Base-by-base conservation (phyloP, 2,329 filamentous ascomycete genomes). In the Berkeleyomyces rouxiae region DNA sequence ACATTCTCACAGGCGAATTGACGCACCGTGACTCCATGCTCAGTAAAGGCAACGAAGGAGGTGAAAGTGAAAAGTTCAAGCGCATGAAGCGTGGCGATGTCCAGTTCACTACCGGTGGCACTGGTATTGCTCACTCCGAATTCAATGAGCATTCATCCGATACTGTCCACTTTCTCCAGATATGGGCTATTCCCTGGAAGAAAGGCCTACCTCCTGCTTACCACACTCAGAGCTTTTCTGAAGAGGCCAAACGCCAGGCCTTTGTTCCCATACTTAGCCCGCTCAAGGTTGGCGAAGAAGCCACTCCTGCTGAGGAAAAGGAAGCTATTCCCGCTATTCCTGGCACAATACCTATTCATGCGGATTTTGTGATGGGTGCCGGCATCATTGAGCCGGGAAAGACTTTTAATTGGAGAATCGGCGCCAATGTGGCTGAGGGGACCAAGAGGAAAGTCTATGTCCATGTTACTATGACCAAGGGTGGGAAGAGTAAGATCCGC, bases 51-150 rank as follows among this genome's bases (percentile, higher is more conserved):
- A 73, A 76, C 23, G 84, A 86, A 70, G 82, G 78, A 31, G 77
- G 71, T 13, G 74, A 77, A 66, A 79, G 79, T 51, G 82, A 87
- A 70, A 77, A 82, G 67, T 88, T 87, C 70, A 88, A 78, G 69
- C 77, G 82, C 42, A 85, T 95, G 77, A 81, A 81, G 69, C 79
- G 88, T 44, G 88, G 89, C 10, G 89, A 95, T 71, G 87, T 95
- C 53, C 90, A 95, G 70, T 95, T 95, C 73, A 95, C 90, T 7
- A 90, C 86, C 11, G 90, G 88, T n/a, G 90, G 90, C 62, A 90
- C 83, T 4, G 84, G 84, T 68, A 82, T 95, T 68, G 82, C 88
- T 1, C 89, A 95, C 72, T 87, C 83, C 6, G 90, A 95, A 74
- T 83, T 86, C 74, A 93, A 92, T 73, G 84, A 93, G 73, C 84